phyloP scores from a whole-genome alignment of 305 asterid genomes.

The Fraxinus nigra region DNA sequence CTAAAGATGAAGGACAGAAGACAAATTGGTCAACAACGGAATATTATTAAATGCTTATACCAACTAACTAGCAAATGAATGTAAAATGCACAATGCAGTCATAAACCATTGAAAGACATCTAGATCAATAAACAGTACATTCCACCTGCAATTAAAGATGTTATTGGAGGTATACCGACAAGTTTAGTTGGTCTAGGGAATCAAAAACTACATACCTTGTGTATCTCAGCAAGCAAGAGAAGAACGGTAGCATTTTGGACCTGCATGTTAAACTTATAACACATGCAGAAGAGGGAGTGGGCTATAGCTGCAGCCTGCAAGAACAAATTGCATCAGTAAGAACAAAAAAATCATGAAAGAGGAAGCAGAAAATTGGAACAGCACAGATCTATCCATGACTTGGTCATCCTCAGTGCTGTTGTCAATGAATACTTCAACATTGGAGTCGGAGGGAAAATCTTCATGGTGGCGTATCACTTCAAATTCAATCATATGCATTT shows the following conservation, averaged over 20 bases:
- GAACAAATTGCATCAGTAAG: conserved; percentile 29
- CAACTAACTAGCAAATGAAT: conserved; percentile 2
- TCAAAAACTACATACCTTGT: conserved; percentile 55
- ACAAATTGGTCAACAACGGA: background rate
- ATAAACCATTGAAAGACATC: background rate
- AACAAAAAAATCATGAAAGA: conserved; percentile 15
- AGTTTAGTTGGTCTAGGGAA: conserved; percentile 8
- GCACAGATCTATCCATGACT: background rate
- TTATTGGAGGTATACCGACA: conserved; percentile 7
- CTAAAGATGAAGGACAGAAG: background rate
- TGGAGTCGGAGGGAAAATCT: background rate
- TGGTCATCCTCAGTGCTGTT: background rate
- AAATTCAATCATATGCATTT: background rate
- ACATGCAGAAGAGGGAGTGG: conserved; percentile 68
- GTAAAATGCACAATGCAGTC: conserved; percentile 8
- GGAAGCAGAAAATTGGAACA: background rate
- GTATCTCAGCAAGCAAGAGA: conserved; percentile 94
- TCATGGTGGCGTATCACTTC: background rate
- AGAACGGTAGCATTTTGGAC: conserved; percentile 86
- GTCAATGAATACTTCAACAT: conserved; percentile 1
- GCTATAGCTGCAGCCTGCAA: conserved; percentile 91
- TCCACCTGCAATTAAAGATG: conserved; percentile 1
- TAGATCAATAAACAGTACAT: conserved; percentile 7
- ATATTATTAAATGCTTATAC: conserved; percentile 9
- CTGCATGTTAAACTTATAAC: conserved; percentile 82